Percentiles rank a stretch among this genome's conserved stretches.
These are phyloP conservation scores for Suillus spraguei DNA, from an alignment of 768 basidiomycete species.

Conservation along the genomic window DNA sequence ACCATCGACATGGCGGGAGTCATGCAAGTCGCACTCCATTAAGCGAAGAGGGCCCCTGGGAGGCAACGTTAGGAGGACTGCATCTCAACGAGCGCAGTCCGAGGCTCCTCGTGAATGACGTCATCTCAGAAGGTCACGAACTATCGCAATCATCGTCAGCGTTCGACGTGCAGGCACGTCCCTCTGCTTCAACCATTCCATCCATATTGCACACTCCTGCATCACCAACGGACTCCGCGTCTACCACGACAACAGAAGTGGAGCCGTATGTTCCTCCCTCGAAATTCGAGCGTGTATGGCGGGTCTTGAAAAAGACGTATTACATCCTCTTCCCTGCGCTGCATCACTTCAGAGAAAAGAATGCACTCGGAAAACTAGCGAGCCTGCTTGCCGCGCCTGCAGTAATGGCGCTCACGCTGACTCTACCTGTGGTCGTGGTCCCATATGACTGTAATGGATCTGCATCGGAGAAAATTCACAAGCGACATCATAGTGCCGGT, in stretches of 20 bases:
- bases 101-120: slow-evolving; percentile 32
- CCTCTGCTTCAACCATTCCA: slow-evolving; percentile 44
- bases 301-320: slow-evolving; percentile 43
- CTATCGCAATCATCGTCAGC: slow-evolving; percentile 8
- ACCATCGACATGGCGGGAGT: slow-evolving; percentile 44
- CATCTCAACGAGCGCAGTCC: slow-evolving; percentile 56
- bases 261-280: slow-evolving; percentile 45
- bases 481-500: slow-evolving; percentile 21
- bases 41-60: slow-evolving; percentile 50
- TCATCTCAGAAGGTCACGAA: slow-evolving; percentile 19
- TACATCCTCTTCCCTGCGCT: slow-evolving; percentile 87
- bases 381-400: slow-evolving; percentile 86
- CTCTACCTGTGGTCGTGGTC: slow-evolving; percentile 85
- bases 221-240: slow-evolving; percentile 40
- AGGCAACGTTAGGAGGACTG: slow-evolving; percentile 46
- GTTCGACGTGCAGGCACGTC: not conserved
- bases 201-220: slow-evolving; percentile 59
- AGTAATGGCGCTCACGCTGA: slow-evolving; percentile 82
- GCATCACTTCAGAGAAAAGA: slow-evolving; percentile 71
- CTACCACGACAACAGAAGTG: slow-evolving; percentile 45
- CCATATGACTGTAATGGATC: slow-evolving; percentile 40
- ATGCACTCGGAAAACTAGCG: slow-evolving; percentile 68
- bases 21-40: slow-evolving; percentile 36
- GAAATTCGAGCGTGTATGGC: slow-evolving; percentile 38
- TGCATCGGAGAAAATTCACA: slow-evolving; percentile 26